Conservation (phyloP, 129 eudicot species). For the Ambrosia trifida region DNA sequence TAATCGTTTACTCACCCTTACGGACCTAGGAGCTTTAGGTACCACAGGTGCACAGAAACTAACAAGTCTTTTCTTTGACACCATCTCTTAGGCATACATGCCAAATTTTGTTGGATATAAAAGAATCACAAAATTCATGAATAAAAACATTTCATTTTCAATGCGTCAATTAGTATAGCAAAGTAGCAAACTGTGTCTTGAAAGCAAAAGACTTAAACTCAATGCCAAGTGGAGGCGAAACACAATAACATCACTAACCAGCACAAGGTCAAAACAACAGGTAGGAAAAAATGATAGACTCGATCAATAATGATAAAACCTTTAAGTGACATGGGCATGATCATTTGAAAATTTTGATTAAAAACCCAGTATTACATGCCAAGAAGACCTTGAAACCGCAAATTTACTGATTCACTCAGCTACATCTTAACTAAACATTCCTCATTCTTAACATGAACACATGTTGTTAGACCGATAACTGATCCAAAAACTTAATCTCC, state of each 20-base stretch:
- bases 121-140: constrained; percentile 10
- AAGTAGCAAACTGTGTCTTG: background rate
- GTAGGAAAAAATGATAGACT: background rate
- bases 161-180: background rate
- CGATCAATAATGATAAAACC: no score
- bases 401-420: no score
- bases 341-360: no score
- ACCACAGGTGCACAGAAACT: constrained; percentile 64
- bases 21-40: constrained; percentile 92
- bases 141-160: background rate
- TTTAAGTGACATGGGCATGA: background rate
- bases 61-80: constrained; percentile 62
- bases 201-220: background rate
- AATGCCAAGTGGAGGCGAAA: background rate
- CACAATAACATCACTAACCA: background rate
- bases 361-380: no score
- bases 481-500: background rate
- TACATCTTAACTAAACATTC: no score
- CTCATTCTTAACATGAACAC: background rate
- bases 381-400: no score
- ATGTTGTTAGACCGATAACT: background rate
- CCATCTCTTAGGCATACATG: constrained; percentile 66
- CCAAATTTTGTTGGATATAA: constrained; percentile 33
- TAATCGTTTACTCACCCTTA: constrained; percentile 52
- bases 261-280: background rate